phyloP scores from a whole-genome alignment of 129 eudicot species.

The Helichrysum umbraculigerum region DNA sequence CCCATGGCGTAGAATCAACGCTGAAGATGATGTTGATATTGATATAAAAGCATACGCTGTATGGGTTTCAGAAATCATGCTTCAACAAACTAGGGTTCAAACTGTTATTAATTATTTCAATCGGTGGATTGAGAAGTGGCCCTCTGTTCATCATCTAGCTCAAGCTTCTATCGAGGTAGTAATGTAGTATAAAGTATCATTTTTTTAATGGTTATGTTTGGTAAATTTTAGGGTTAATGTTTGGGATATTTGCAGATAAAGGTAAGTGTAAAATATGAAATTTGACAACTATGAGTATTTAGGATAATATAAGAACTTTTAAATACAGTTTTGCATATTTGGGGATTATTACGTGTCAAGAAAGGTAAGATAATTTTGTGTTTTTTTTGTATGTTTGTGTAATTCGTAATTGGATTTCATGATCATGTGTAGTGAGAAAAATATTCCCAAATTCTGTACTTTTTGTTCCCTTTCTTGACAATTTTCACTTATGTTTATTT shows the following conservation, averaged over 20 bases:
- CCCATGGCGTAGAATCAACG: conserved; percentile 80
- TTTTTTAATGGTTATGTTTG: not conserved
- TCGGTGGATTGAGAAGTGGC: conserved; percentile 93
- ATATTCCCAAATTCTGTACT: too few relatives aligned
- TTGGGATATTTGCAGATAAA: not conserved
- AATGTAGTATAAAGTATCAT: conserved; percentile 39
- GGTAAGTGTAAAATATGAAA: too few relatives aligned
- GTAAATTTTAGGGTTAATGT: conserved; percentile 10
- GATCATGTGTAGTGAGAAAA: too few relatives aligned
- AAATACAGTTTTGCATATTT: too few relatives aligned
- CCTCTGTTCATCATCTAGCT: conserved; percentile 76
- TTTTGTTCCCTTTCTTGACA: too few relatives aligned
- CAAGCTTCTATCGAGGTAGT: conserved; percentile 78
- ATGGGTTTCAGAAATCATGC: conserved; percentile 98
- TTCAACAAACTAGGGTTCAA: conserved; percentile 94
- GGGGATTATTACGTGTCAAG: too few relatives aligned
- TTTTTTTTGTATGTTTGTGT: too few relatives aligned
- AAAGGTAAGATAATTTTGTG: too few relatives aligned
- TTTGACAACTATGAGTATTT: too few relatives aligned
- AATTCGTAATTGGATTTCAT: too few relatives aligned
- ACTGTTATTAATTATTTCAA: conserved; percentile 76
- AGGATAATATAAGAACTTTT: too few relatives aligned
- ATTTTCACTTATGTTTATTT: too few relatives aligned
- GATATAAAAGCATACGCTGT: conserved; percentile 86
- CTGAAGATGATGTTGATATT: conserved; percentile 25